phyloP scores from a whole-genome alignment of 164 flowering plant genomes.

The Vitis rupestris region DNA sequence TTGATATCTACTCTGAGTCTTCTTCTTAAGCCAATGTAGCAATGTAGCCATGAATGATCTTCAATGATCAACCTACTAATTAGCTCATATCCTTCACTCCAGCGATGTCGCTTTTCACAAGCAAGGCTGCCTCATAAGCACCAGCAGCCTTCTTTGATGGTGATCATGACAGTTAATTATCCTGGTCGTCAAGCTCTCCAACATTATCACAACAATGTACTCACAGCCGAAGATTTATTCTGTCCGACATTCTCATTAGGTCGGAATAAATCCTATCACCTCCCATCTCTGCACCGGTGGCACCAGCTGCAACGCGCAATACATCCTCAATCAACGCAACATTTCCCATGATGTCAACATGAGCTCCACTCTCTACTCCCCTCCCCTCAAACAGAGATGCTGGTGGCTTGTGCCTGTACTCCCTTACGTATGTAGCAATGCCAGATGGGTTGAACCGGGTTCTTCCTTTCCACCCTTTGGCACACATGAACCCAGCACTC shows the following conservation, averaged over 20 bases:
- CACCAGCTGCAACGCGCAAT: constrained; percentile 69
- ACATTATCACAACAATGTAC: background rate
- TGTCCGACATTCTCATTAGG: constrained; percentile 51
- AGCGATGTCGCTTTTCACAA: too few species aligned
- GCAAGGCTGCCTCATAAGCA: too few species aligned
- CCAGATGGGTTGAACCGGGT: constrained; percentile 80
- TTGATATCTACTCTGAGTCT: background rate
- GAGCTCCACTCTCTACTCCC: constrained; percentile 65
- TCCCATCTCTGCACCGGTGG: constrained; percentile 52
- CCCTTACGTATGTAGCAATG: constrained; percentile 47
- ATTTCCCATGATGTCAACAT: constrained; percentile 82
- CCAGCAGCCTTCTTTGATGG: background rate
- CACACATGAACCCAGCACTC: constrained; percentile 84
- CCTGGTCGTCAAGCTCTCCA: background rate
- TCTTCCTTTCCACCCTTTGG: constrained; percentile 71
- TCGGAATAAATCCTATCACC: constrained; percentile 67
- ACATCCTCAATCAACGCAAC: constrained; percentile 72
- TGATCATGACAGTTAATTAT: background rate
- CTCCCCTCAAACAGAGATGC: constrained; percentile 60
- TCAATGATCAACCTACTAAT: background rate
- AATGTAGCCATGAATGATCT: background rate
- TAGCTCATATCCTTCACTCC: too few species aligned
- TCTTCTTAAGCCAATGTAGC: background rate
- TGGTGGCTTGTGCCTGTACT: constrained; percentile 66
- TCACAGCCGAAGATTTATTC: constrained; percentile 50